Evolutionary conservation across 148 eudicot species (phyloP).

Genomic region (Rhododendron henanense): DNA sequence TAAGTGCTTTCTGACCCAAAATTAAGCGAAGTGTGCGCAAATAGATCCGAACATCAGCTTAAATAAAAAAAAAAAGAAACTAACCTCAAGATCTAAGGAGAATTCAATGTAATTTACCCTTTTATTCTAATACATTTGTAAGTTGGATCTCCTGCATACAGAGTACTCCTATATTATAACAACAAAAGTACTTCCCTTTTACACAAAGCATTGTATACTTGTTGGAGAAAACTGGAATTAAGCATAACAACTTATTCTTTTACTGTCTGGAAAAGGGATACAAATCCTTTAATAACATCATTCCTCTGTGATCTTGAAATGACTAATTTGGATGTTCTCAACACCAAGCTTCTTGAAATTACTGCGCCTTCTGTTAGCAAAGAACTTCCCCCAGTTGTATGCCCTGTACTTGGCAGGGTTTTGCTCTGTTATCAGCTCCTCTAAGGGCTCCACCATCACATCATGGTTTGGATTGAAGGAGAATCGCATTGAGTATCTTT

Average conservation of each 20-base stretch:
- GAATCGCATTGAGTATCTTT: conserved; percentile 51
- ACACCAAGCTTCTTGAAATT: conserved; percentile 64
- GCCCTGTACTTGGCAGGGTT: conserved; percentile 44
- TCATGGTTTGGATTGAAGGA: conserved; percentile 47
- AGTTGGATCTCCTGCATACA: background rate
- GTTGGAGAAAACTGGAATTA: background rate
- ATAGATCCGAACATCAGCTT: too few relatives aligned
- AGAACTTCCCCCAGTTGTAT: conserved; percentile 56
- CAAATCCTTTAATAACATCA: background rate
- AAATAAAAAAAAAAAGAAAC: too few relatives aligned
- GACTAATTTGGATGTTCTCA: conserved; percentile 54
- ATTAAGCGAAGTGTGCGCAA: too few relatives aligned
- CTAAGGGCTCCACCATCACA: conserved; percentile 49
- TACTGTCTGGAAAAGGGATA: background rate
- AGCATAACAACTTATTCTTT: background rate
- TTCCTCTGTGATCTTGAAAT: conserved; percentile 25
- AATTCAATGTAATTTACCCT: background rate
- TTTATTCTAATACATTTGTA: background rate
- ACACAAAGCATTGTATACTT: background rate
- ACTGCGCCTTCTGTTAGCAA: conserved; percentile 34
- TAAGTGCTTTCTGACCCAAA: too few relatives aligned
- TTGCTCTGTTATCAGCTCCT: conserved; percentile 39
- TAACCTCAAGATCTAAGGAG: background rate
- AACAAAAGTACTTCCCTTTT: background rate
- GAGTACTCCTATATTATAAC: background rate